Percentiles rank a stretch among this genome's conserved stretches.
Conservation (phyloP, 495 filamentous ascomycete genomes). For the Penicillium lividum region DNA sequence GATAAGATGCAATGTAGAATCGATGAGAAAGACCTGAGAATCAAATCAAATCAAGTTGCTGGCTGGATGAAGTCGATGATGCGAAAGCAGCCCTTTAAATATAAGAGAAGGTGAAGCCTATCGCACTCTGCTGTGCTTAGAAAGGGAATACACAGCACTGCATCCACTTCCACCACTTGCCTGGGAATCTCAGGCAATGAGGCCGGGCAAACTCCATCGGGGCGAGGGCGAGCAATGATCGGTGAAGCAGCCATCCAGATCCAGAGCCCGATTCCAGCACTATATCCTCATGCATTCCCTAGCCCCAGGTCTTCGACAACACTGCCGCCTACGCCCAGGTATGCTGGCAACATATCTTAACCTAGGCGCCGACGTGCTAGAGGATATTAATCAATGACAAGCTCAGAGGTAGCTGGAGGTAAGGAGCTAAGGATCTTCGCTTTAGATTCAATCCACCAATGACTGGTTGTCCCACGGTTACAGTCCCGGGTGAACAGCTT, state of each 20-base stretch:
- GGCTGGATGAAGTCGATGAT: not conserved
- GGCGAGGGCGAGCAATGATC: not conserved
- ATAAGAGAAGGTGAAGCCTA: not conserved
- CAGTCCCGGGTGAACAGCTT: not conserved
- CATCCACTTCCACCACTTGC: not conserved
- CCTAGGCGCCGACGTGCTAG: not conserved
- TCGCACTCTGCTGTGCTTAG: not conserved
- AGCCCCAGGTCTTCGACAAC: not conserved
- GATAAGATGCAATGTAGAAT: not conserved
- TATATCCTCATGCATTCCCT: not conserved
- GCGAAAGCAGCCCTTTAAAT: not conserved
- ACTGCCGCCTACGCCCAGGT: not conserved
- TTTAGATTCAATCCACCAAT: not conserved
- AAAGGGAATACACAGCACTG: not conserved
- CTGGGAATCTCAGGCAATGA: not conserved
- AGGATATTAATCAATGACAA: not conserved
- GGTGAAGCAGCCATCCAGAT: conserved; percentile 3
- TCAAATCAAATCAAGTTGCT: not conserved
- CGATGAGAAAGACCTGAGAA: not conserved
- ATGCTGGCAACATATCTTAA: not conserved
- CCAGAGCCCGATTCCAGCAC: not conserved
- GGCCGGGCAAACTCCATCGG: not conserved
- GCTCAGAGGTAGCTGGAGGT: not conserved
- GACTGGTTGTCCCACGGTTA: not conserved
- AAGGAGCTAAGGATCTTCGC: not conserved